Evolutionary conservation across 108 stramenopile genomes (phyloP).

Genomic region (Skeletonema menzelii): DNA sequence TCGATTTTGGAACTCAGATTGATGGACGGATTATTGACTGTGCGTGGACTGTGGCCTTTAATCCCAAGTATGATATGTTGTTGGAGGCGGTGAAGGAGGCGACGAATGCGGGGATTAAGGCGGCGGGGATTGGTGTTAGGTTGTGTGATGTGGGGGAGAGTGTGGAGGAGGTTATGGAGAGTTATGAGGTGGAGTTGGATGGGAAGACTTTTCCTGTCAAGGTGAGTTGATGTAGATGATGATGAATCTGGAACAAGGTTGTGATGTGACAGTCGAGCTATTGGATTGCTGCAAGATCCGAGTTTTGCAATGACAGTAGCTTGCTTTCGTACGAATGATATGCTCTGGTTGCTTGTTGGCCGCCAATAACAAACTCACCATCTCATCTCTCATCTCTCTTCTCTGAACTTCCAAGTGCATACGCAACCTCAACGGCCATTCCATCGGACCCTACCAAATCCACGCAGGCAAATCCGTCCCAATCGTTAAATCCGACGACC

Average conservation of each 20-base stretch:
- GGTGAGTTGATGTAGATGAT: not conserved
- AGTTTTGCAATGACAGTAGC: not conserved
- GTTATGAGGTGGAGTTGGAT: constrained; percentile 95
- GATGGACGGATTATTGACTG: constrained; percentile 99
- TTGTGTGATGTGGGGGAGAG: constrained; percentile 96
- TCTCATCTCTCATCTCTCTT: not conserved
- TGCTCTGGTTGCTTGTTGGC: not conserved
- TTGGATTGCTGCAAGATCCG: too few relatives aligned
- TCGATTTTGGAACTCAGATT: constrained; percentile 99
- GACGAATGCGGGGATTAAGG: constrained; percentile 91
- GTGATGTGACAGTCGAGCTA: too few relatives aligned
- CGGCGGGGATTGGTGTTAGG: constrained; percentile 96
- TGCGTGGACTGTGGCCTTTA: constrained; percentile 97
- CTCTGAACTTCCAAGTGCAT: constrained; percentile 35
- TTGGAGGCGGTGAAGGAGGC: constrained; percentile 94
- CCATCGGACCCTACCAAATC: constrained; percentile 97
- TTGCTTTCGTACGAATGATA: constrained; percentile 6
- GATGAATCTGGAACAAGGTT: too few relatives aligned
- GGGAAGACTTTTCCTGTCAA: constrained; percentile 93
- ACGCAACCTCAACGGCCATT: constrained; percentile 98
- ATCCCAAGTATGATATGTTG: constrained; percentile 90
- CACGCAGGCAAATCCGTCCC: constrained; percentile 98
- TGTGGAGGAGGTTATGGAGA: constrained; percentile 99
- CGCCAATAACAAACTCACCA: not conserved
- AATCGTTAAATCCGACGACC: constrained; percentile 94